Base-by-base conservation (phyloP, 257 asterid species). In the Lithospermum erythrorhizon region DNA sequence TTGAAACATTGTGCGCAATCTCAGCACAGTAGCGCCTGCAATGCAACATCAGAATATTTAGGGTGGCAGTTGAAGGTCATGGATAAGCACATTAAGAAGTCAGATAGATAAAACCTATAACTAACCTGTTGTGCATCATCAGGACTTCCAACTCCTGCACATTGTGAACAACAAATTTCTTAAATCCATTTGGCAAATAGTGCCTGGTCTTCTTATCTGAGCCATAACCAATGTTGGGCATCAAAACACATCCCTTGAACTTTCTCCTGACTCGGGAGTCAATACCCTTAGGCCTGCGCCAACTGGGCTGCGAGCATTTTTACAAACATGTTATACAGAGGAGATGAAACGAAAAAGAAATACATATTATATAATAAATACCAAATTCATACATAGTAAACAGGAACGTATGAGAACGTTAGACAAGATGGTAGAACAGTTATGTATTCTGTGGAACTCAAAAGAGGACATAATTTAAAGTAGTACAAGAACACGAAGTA, bases 101-200 rank as follows among this genome's bases (percentile, higher is more conserved):
- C 49, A 13, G 16, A 41, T 41, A 41, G 49, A 2, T 35, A 35
- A n/a, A n/a, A 35, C 15, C 13, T 16, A 54, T 18, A 19, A 22
- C 63, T 6, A 49, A 78, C 83, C 83, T 78, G 80, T 78, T 78
- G 72, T 78, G 83, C 83, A 78, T 78, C 80, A 78, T 78, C 70
- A 78, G 56, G 55, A 78, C 67, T 72, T 78, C 83, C 55, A 78
- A 66, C 27, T 78, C 83, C 21, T 69, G 55, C 53, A 69, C 74
- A 25, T 78, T 78, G 58, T 78, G 80, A 56, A 78, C 83, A n/a
- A 78, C 72, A 48, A 78, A 78, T 23, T 78, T 78, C 65, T 78
- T 78, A 51, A 78, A 78, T 20, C 83, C 83, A 32, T 78, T 78
- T n/a, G 83, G 83, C 16, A 78, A 79, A 65, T 67, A 73, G 37